Evolutionary conservation across 1,284 basidiomycete genomes (phyloP).

Genomic region (Cyathus olla): DNA sequence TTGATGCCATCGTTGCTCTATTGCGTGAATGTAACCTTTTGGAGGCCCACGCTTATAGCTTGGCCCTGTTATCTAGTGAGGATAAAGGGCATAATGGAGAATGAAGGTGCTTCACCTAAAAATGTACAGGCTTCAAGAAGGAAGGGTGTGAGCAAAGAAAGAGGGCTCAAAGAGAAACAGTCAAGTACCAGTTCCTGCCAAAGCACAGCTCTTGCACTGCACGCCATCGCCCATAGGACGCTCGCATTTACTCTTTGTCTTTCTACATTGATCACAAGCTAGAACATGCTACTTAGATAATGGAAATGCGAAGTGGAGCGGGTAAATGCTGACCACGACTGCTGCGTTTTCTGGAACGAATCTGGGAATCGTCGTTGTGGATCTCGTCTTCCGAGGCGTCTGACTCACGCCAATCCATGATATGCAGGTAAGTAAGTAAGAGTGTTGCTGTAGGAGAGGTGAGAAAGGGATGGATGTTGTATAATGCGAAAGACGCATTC

Average conservation of each 20-base stretch:
- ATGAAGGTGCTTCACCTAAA: constrained; percentile 61
- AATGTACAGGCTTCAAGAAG: constrained; percentile 75
- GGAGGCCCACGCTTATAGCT: constrained; percentile 89
- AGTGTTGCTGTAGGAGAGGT: too few species aligned
- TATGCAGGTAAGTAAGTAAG: too few species aligned
- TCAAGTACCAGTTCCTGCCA: constrained; percentile 68
- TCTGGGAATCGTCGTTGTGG: constrained; percentile 47
- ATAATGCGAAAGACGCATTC: too few species aligned
- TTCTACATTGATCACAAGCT: constrained; percentile 89
- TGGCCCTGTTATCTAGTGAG: constrained; percentile 59
- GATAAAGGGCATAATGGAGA: not conserved
- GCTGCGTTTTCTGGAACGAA: constrained; percentile 68
- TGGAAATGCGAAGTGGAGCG: not conserved
- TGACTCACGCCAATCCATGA: constrained; percentile 65
- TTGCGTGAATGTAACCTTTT: constrained; percentile 91
- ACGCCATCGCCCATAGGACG: constrained; percentile 60
- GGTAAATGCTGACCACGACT: constrained; percentile 63
- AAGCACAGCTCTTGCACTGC: constrained; percentile 77
- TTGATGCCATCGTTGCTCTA: constrained; percentile 90
- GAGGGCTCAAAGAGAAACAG: not conserved
- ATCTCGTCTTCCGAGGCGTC: constrained; percentile 70
- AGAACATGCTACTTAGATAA: constrained; percentile 9
- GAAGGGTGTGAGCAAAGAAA: constrained; percentile 13
- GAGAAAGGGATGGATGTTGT: not conserved
- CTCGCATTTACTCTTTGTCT: constrained; percentile 90